Evolutionary conservation across 306 rosid species (phyloP), one percentile per base, ranked within the genome.

Genomic region (Herpetospermum pedunculosum): DNA sequence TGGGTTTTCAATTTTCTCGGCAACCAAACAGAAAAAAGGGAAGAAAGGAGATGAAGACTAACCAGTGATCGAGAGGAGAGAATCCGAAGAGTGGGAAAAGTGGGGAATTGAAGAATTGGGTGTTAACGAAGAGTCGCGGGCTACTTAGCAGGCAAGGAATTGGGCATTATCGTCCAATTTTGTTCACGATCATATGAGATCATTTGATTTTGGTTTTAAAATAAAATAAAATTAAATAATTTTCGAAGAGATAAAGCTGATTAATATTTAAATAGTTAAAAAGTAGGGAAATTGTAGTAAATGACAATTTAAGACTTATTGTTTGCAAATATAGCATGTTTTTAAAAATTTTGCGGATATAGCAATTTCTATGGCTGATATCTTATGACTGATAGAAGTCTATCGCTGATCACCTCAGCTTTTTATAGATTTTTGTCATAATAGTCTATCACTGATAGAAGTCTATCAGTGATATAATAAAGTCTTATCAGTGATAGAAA

Each of bases 81-180:
- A 58, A 58, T 58, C 65, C 4, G n/a, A 28, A 57, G 19, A 57
- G 38, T 29, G 19, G 37, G 37, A 6, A 57, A 57, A 55, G n/a
- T n/a, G 7, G 41, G 23, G 1, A 59, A 60, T 14, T 60, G 25
- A 60, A 32, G 15, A 1, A 60, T 32, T 32, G 69, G 26, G 41
- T 60, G n/a, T 3, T 8, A 60, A 60, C 44, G 6, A 60, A 34
- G 43, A n/a, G 25, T 21, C 62, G 18, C 32, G 40, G 47, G 70
- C 72, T 65, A 65, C 72, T 65, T 38, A 65, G 32, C 16, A 38
- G 72, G 48, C 49, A 65, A 65, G 72, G 32, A 65, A 65, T 21
- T 21, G 71, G 71, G 49, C 49, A 37, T 37, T 63, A 63, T 64
- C 47, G 71, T 65, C 72, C 72, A 40, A 40, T 65, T 50, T 65